Conservation (phyloP, 2,329 filamentous ascomycete genomes). For the Ophiosphaerella herpotricha region DNA sequence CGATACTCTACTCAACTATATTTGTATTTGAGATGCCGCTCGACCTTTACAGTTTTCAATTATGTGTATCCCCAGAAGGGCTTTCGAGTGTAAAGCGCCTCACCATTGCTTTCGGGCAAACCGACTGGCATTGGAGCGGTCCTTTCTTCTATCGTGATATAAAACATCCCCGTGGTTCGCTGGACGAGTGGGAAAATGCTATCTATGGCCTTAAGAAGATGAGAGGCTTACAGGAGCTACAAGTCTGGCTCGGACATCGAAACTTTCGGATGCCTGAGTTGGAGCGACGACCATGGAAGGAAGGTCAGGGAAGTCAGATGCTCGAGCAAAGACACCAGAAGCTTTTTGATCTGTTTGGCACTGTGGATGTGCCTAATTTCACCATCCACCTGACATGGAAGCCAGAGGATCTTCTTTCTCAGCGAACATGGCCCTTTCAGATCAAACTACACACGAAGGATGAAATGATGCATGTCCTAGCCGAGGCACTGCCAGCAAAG, state of each 20-base stretch:
- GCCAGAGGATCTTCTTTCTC: constrained; percentile 11
- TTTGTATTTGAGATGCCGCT: constrained; percentile 11
- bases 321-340: constrained; percentile 10
- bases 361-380: constrained; percentile 8
- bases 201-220: constrained; percentile 8
- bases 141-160: constrained; percentile 2
- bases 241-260: constrained; percentile 6
- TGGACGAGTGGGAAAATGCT: constrained; percentile 5
- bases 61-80: constrained; percentile 10
- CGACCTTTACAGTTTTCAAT: constrained; percentile 10
- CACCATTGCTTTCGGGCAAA: constrained; percentile 9
- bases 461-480: constrained; percentile 2
- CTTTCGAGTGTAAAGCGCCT: constrained; percentile 8
- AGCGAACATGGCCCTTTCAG: constrained; percentile 7
- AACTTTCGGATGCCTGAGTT: constrained; percentile 5
- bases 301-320: constrained; percentile 2
- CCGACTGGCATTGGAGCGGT: constrained; percentile 2
- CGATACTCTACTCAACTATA: constrained; percentile 13
- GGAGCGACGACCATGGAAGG: constrained; percentile 10
- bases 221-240: constrained; percentile 8
- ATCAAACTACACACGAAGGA: constrained; percentile 6
- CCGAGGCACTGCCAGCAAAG: constrained; percentile 4
- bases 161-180: neutral
- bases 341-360: constrained; percentile 11
- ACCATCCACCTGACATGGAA: constrained; percentile 10